Percentiles rank a stretch among this genome's conserved stretches.
These are phyloP conservation scores for Pyrus betulifolia DNA, from an alignment of 306 rosid genomes.

Conservation along the genomic window DNA sequence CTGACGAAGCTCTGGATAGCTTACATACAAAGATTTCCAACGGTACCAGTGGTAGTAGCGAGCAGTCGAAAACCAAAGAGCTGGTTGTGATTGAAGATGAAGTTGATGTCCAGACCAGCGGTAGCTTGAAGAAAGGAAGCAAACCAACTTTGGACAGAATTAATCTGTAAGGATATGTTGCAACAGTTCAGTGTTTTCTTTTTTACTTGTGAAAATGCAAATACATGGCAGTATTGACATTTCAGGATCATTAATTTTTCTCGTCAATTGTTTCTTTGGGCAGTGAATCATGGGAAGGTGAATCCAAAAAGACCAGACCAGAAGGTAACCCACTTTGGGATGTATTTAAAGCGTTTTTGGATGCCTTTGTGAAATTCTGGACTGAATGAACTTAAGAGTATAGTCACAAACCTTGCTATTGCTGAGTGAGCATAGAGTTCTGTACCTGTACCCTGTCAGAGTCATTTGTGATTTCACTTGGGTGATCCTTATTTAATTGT, in stretches of 20 bases:
- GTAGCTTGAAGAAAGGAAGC: conserved; percentile 43
- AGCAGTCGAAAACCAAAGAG: conserved; percentile 26
- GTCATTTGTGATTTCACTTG: conserved; percentile 10
- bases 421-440: conserved; percentile 14
- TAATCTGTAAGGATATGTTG: conserved; percentile 60
- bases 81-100: conserved; percentile 26
- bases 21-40: conserved; percentile 21
- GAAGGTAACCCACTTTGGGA: conserved; percentile 50
- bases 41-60: conserved; percentile 1
- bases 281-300: conserved; percentile 91
- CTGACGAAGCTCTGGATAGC: conserved; percentile 20
- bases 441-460: conserved; percentile 1
- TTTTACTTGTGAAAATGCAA: background rate
- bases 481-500: background rate
- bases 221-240: background rate
- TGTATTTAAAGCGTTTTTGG: conserved; percentile 41
- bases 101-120: conserved; percentile 25
- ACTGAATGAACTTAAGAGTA: conserved; percentile 40
- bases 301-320: conserved; percentile 26
- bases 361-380: conserved; percentile 71
- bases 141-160: conserved; percentile 72
- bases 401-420: conserved; percentile 4
- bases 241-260: conserved; percentile 12
- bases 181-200: background rate
- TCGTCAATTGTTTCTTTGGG: conserved; percentile 17